Conservation (phyloP, 371 early-diverging fungal species). For the Fennellomyces sp. region DNA sequence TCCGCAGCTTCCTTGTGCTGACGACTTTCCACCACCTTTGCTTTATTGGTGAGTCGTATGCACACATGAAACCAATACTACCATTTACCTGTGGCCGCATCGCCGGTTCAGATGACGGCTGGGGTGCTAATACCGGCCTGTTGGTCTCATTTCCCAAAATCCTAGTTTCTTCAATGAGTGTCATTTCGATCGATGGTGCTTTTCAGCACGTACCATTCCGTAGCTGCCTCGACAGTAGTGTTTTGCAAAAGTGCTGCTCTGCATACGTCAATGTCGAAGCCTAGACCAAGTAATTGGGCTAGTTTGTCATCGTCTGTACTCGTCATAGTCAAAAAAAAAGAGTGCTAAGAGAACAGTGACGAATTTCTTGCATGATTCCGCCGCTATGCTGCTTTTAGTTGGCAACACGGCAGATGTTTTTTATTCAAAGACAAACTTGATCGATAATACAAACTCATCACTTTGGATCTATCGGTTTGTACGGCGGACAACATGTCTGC, state of each 20-base stretch:
- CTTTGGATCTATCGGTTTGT: too few species aligned
- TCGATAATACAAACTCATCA: too few species aligned
- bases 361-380: neutral
- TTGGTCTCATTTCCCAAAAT: neutral
- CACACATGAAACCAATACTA: too few species aligned
- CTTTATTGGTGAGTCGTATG: neutral
- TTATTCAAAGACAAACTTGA: too few species aligned
- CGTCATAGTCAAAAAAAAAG: too few species aligned
- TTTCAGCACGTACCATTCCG: conserved; percentile 29
- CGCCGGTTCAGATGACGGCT: neutral
- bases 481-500: too few species aligned
- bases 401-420: too few species aligned
- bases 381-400: too few species aligned
- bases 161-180: neutral
- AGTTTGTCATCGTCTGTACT: conserved; percentile 13
- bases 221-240: conserved; percentile 31
- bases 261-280: conserved; percentile 36
- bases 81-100: neutral
- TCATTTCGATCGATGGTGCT: conserved; percentile 15
- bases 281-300: conserved; percentile 34
- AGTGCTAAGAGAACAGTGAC: neutral
- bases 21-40: neutral
- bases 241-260: conserved; percentile 25
- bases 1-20: neutral
- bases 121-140: neutral